phyloP scores from a whole-genome alignment of 495 filamentous ascomycete species.

The Penicillium desertorum region DNA sequence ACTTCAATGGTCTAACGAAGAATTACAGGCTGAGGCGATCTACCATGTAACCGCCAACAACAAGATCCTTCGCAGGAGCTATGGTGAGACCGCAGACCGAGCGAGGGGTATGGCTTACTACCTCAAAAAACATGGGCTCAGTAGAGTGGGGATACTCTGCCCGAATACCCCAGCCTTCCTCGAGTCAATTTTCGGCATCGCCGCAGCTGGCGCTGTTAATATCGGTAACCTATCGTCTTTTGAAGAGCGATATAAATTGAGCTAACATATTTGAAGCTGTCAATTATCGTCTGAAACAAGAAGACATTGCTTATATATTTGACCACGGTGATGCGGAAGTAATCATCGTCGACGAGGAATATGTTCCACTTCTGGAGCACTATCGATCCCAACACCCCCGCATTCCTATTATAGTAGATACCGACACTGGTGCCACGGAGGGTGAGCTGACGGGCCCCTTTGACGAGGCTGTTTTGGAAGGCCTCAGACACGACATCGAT shows the following conservation, averaged over 20 bases:
- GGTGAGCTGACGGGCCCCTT: constrained; percentile 77
- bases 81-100: constrained; percentile 78
- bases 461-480: constrained; percentile 79
- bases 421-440: constrained; percentile 76
- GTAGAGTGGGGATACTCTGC: constrained; percentile 74
- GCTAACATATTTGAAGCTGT: constrained; percentile 48
- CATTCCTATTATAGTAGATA: constrained; percentile 74
- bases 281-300: constrained; percentile 87
- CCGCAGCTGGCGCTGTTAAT: constrained; percentile 77
- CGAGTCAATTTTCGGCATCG: constrained; percentile 85
- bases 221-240: constrained; percentile 49
- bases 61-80: constrained; percentile 68
- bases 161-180: constrained; percentile 95
- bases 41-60: constrained; percentile 83
- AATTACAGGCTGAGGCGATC: constrained; percentile 69
- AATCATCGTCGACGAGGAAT: constrained; percentile 89
- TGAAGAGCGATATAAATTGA: background rate
- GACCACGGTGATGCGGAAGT: constrained; percentile 77
- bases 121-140: constrained; percentile 66
- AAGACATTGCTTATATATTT: constrained; percentile 90
- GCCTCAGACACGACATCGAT: constrained; percentile 64
- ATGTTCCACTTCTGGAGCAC: constrained; percentile 60
- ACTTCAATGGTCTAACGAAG: constrained; percentile 1
- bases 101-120: constrained; percentile 86
- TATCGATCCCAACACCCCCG: constrained; percentile 59